A percentile compares a stretch with the other conserved stretches of the same genome.
These are phyloP conservation scores for Talaromyces sp. DNA, from an alignment of 2,329 filamentous ascomycete genomes.

Conservation along the genomic window DNA sequence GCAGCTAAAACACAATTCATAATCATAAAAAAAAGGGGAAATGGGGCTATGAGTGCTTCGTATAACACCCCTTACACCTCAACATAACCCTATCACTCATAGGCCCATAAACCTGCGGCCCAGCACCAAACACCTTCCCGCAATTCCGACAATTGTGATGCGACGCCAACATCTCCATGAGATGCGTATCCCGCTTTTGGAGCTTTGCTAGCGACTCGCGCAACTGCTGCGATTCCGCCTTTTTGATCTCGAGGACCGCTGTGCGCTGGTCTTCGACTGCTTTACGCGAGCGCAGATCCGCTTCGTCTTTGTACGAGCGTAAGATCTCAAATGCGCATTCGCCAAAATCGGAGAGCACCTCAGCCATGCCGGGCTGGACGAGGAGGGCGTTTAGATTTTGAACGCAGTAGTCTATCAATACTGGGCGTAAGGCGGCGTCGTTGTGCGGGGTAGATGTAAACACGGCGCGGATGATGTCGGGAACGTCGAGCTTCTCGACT, in stretches of 20 bases:
- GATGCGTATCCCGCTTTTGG: constrained; percentile 18
- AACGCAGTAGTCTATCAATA: constrained; percentile 19
- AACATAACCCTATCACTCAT: constrained; percentile 20
- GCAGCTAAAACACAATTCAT: background rate
- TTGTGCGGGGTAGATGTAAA: constrained; percentile 16
- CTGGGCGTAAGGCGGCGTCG: constrained; percentile 15
- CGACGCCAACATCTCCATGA: constrained; percentile 18
- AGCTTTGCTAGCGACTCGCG: constrained; percentile 18
- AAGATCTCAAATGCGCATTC: constrained; percentile 18
- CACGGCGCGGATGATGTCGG: constrained; percentile 15
- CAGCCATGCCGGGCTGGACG: constrained; percentile 13
- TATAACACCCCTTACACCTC: constrained; percentile 20
- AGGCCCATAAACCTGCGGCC: constrained; percentile 19
- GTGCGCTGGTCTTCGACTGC: constrained; percentile 19
- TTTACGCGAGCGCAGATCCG: constrained; percentile 18
- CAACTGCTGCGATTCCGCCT: constrained; percentile 18
- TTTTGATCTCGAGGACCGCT: constrained; percentile 19
- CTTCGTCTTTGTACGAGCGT: constrained; percentile 19
- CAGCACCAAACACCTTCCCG: constrained; percentile 19
- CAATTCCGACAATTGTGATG: constrained; percentile 20
- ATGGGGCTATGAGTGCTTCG: constrained; percentile 15
- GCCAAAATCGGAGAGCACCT: constrained; percentile 16
- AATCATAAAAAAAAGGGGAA: background rate
- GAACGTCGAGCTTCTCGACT: constrained; percentile 13
- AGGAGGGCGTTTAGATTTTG: constrained; percentile 16